Evolutionary conservation across 345 rosid species (phyloP), one percentile per base, ranked within the genome.

Genomic region (Hypericum androsaemum): DNA sequence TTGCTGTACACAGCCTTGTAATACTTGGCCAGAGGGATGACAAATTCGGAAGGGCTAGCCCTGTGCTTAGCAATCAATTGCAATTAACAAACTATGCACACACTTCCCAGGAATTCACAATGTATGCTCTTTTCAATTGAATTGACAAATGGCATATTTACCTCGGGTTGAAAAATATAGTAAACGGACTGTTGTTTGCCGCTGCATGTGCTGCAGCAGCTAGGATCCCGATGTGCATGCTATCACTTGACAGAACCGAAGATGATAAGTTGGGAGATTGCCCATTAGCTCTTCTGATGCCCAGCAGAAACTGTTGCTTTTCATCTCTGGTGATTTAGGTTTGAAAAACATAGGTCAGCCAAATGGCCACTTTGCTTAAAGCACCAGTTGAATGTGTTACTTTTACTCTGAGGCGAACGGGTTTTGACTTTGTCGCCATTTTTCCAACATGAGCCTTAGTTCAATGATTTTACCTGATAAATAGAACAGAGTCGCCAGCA

Each of bases 151-250:
- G 53, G 6, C n/a, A 22, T 8, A 56, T 28, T 15, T 28, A 80
- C 95, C 95, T 85, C 58, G 98, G 95, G 69, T 92, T 92, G 47
- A 76, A 92, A 68, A 84, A 85, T 56, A 92, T 79, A 6, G 94
- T 83, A 50, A 92, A 92, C 12, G 94, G 95, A 60, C 97, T 92
- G 61, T 72, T 88, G 61, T 82, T 92, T 41, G 98, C 88, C 55
- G 94, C 88, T 10, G 98, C 98, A 76, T 92, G 95, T 71, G 98
- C 96, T 8, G 98, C 97, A 6, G 97, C 96, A 50, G 98, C 98
- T 45, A 88, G 80, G 43, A 88, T 82, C 44, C 97, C 97, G 50
- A 92, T 88, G 62, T 88, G 98, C 98, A 92, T 88, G 74, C 98
- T 85, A 58, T 92, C 98, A 60, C 97, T 88, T 37, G 97, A 92